phyloP scores from a whole-genome alignment of 2,329 filamentous ascomycete genomes.

The Exserohilum rostratum region DNA sequence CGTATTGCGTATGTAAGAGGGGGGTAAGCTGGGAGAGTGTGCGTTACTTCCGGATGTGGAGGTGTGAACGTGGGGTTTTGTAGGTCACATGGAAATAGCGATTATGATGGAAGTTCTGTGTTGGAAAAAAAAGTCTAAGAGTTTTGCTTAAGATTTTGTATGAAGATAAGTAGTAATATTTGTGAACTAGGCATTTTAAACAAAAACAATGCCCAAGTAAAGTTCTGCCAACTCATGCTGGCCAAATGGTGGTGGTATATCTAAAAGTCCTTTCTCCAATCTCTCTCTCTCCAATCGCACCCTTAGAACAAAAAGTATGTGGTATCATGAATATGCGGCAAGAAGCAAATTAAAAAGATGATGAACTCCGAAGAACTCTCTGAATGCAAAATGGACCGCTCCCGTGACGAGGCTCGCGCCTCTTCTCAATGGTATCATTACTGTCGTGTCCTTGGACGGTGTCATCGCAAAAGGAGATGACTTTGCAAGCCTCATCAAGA shows the following conservation, averaged over 20 bases:
- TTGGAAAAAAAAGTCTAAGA: too few relatives aligned
- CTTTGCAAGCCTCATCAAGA: slow-evolving; percentile 5
- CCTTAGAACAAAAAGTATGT: slow-evolving; percentile 9
- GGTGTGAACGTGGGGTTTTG: too few relatives aligned
- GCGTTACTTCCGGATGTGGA: too few relatives aligned
- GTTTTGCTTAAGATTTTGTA: too few relatives aligned
- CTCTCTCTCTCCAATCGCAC: not conserved
- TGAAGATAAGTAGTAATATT: not conserved
- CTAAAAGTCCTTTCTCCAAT: not conserved
- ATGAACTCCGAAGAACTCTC: not conserved
- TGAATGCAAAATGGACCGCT: not conserved
- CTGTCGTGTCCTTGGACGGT: not conserved
- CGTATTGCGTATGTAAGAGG: too few relatives aligned
- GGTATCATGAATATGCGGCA: slow-evolving; percentile 21
- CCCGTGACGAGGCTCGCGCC: not conserved
- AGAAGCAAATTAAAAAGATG: not conserved
- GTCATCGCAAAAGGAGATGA: not conserved
- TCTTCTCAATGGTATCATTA: slow-evolving; percentile 4
- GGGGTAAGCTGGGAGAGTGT: too few relatives aligned
- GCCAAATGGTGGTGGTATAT: not conserved
- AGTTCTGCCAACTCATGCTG: not conserved
- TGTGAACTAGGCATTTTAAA: not conserved
- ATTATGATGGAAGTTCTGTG: too few relatives aligned
- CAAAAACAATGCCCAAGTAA: not conserved
- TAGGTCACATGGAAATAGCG: too few relatives aligned